phyloP scores from a whole-genome alignment of 768 basidiomycete species.

The Pisolithus microcarpus region DNA sequence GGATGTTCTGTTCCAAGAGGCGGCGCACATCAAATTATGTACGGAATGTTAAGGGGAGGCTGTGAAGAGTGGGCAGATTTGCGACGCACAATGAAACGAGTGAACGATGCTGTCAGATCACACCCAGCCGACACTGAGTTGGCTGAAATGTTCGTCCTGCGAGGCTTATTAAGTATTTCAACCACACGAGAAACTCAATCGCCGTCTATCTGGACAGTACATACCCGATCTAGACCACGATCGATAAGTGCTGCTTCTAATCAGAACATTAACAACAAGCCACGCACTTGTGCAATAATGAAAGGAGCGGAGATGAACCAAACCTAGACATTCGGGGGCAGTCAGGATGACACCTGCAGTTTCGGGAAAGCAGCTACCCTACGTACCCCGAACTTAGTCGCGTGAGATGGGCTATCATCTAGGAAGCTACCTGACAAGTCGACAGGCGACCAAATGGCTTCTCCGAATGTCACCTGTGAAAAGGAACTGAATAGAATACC shows the following conservation, averaged over 20 bases:
- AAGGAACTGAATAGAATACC: conserved; percentile 80
- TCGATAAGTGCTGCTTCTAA: conserved; percentile 4
- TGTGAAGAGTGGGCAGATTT: neutral
- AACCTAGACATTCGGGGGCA: conserved; percentile 34
- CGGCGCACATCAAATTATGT: neutral
- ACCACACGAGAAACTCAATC: conserved; percentile 1
- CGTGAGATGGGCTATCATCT: conserved; percentile 51
- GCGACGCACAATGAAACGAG: conserved; percentile 59
- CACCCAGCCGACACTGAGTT: conserved; percentile 81
- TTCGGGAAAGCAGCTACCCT: neutral
- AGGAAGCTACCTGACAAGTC: conserved; percentile 64
- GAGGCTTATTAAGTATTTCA: conserved; percentile 2
- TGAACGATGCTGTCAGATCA: conserved; percentile 71
- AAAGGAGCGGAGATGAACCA: conserved; percentile 78
- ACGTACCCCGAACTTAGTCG: conserved; percentile 60
- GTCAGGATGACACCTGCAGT: neutral
- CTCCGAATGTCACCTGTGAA: conserved; percentile 66
- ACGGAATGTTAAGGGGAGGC: neutral
- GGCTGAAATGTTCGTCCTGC: conserved; percentile 71
- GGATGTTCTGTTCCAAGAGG: conserved; percentile 51
- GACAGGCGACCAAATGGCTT: conserved; percentile 74
- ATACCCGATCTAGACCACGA: conserved; percentile 21
- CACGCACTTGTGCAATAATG: conserved; percentile 62
- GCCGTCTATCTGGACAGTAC: conserved; percentile 13
- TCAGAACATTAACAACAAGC: neutral